A percentile compares a stretch with the other conserved stretches of the same genome.
These are phyloP conservation scores for Berberis vulgaris DNA, from an alignment of 164 flowering plant genomes.

Conservation along the genomic window DNA sequence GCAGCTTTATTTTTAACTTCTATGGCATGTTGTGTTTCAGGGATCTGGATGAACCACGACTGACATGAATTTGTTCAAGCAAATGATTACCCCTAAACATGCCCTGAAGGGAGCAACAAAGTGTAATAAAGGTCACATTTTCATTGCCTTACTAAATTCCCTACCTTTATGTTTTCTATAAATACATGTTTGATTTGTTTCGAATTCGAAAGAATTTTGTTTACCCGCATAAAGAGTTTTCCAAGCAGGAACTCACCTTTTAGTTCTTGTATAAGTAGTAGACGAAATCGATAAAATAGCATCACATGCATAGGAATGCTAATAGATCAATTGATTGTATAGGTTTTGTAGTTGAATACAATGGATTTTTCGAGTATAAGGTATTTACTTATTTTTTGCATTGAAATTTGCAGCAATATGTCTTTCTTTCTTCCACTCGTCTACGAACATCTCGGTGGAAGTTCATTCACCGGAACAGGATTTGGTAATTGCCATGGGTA, in stretches of 20 bases:
- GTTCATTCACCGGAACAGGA: constrained; percentile 66
- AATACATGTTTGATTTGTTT: too few species aligned
- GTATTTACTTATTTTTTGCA: neutral
- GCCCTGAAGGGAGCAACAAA: constrained; percentile 5
- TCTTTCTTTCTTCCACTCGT: constrained; percentile 29
- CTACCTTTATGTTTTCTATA: neutral
- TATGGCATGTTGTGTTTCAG: neutral
- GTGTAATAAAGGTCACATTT: constrained; percentile 23
- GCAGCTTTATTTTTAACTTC: too few species aligned
- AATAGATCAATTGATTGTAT: too few species aligned
- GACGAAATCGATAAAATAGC: too few species aligned
- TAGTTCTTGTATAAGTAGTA: too few species aligned
- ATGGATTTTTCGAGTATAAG: neutral
- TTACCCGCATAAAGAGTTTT: too few species aligned
- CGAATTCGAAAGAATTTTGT: too few species aligned
- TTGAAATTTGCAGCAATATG: constrained; percentile 22
- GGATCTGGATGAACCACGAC: neutral
- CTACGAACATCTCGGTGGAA: constrained; percentile 30
- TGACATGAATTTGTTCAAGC: constrained; percentile 30
- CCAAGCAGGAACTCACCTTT: too few species aligned
- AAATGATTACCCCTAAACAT: constrained; percentile 11
- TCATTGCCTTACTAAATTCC: neutral
- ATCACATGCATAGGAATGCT: too few species aligned
- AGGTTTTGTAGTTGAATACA: neutral
- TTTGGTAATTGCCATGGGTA: constrained; percentile 89